Conservation (phyloP, 208 protist genomes). For the Acanthamoeba culbertsoni region DNA sequence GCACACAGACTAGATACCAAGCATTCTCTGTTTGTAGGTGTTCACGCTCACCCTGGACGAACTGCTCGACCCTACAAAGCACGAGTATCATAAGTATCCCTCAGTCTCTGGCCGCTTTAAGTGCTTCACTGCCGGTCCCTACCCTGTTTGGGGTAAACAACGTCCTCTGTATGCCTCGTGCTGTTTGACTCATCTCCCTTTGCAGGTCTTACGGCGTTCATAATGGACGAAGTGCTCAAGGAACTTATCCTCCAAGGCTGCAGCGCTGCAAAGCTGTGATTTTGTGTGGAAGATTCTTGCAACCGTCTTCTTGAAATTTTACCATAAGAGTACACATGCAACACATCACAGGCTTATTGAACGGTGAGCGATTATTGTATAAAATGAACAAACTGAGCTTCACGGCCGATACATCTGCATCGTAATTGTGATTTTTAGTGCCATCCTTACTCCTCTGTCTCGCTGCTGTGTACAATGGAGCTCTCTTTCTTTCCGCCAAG, state of each 20-base stretch:
- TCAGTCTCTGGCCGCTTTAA: not conserved
- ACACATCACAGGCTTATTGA: too few relatives aligned
- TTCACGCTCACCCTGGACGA: conserved; percentile 42
- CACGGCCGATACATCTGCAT: too few relatives aligned
- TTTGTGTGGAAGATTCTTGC: too few relatives aligned
- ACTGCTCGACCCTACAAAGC: not conserved
- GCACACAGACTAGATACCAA: not conserved
- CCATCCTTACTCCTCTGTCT: too few relatives aligned
- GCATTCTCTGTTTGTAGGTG: not conserved
- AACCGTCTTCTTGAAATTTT: too few relatives aligned
- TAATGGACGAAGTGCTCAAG: conserved; percentile 10
- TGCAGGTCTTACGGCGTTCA: not conserved
- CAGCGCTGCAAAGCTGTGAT: too few relatives aligned
- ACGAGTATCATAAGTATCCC: not conserved
- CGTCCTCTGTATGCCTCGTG: not conserved
- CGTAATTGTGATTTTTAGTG: too few relatives aligned
- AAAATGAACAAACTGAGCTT: too few relatives aligned
- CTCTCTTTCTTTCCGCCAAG: too few relatives aligned
- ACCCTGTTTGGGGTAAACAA: not conserved
- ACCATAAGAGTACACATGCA: too few relatives aligned
- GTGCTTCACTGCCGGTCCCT: not conserved
- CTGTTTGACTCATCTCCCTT: not conserved
- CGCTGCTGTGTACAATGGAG: too few relatives aligned
- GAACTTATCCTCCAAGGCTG: not conserved
- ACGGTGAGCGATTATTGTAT: too few relatives aligned